Conservation (phyloP, 768 basidiomycete genomes). For the Auriscalpium microsporum region DNA sequence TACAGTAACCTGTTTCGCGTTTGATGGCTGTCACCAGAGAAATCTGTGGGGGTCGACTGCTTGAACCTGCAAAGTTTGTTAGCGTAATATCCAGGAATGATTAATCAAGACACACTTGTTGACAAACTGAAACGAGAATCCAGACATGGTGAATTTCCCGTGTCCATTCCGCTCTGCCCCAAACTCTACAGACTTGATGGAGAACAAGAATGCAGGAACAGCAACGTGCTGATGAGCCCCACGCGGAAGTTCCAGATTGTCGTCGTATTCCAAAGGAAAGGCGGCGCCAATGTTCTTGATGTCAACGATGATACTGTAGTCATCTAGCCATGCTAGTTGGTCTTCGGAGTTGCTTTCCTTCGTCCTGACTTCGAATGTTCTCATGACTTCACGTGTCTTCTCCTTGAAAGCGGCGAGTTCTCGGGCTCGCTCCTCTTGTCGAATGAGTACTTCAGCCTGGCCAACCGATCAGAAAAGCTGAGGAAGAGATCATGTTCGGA, state of each 20-base stretch:
- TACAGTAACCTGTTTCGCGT: slow-evolving; percentile 69
- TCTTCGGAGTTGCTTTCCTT: slow-evolving; percentile 27
- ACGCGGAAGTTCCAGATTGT: slow-evolving; percentile 43
- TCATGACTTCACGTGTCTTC: slow-evolving; percentile 65
- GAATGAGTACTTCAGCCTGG: slow-evolving; percentile 65
- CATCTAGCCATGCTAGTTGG: slow-evolving; percentile 44
- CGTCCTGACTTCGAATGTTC: slow-evolving; percentile 62
- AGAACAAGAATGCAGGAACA: slow-evolving; percentile 79
- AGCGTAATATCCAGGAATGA: neutral
- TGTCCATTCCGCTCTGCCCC: slow-evolving; percentile 66
- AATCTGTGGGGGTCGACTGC: slow-evolving; percentile 63
- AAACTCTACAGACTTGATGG: slow-evolving; percentile 70
- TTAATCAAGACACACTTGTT: slow-evolving; percentile 41
- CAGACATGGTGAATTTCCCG: slow-evolving; percentile 63
- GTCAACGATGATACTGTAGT: slow-evolving; percentile 44
- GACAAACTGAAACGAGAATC: slow-evolving; percentile 82
- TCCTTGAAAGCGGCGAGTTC: slow-evolving; percentile 81
- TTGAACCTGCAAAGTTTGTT: slow-evolving; percentile 51
- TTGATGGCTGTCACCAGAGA: slow-evolving; percentile 56
- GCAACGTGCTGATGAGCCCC: slow-evolving; percentile 32
- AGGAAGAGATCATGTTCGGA: neutral
- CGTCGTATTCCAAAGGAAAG: slow-evolving; percentile 69
- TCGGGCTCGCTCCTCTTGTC: slow-evolving; percentile 64
- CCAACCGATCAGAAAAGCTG: slow-evolving; percentile 15
- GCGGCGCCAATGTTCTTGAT: slow-evolving; percentile 77